Base-by-base conservation (phyloP, 2,329 filamentous ascomycete species). In the Colletotrichum sp. region DNA sequence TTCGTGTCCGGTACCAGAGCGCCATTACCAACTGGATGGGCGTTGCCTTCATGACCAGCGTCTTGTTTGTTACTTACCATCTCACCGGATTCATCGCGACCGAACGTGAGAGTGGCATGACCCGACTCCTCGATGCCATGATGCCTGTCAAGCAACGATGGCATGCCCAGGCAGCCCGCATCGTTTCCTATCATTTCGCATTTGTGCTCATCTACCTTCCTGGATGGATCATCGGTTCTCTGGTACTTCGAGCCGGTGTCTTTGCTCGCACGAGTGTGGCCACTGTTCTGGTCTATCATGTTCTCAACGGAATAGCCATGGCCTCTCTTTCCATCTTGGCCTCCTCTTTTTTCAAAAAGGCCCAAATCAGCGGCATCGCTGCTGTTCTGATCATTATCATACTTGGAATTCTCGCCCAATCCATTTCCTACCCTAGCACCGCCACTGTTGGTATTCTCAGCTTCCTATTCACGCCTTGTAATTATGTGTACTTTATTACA, bases 91-190 rank as follows among this genome's bases (percentile, higher is more conserved):
- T 96, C 80, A 93, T 98, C 82, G 96, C 96, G 9, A 92, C 93
- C 3, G 96, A 98, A 85, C 89, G 96, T 72, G 96, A 98, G 86
- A 88, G 92, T 18, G 96, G 96, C 74, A 97, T 98, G 90, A 95
- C 95, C 6, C 95, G 96, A 78, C 88, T 98, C 32, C 92, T 98
- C 59, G 96, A 98, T 84, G 94, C 95, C 71, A 98, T 98, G 95
- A 96, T 97, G 89, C 94, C 95, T 1, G 95, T 95, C 71, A 89
- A 90, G 71, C 89, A 89, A 65, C 88, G 91, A 59, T 98, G 95
- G 95, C 89, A 95, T 80, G 92, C 94, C 12, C 95, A 96, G 84
- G 91, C 92, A 26, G 93, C 94, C 3, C 90, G 96, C n/a, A 89
- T 98, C 16, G 82, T 96, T 10, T 93, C 96, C 0, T 93, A 96